Conservation (phyloP, 2,329 filamentous ascomycete species). For the Fusarium penzigii region DNA sequence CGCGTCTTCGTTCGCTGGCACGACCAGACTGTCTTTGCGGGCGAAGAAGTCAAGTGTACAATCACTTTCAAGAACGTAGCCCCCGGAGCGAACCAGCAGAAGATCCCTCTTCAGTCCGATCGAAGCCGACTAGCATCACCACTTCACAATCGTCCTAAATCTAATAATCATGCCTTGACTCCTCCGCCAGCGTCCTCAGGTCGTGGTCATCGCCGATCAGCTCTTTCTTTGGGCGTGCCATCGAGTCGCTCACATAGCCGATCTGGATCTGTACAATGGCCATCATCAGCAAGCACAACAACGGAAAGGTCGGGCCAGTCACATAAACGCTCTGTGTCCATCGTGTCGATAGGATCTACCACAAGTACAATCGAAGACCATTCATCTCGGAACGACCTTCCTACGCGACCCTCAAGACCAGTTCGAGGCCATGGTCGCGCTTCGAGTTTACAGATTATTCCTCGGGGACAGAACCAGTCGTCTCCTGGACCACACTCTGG, state of each 20-base stretch:
- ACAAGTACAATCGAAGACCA: slow-evolving; percentile 49
- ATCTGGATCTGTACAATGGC: slow-evolving; percentile 51
- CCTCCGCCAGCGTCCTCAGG: slow-evolving; percentile 43
- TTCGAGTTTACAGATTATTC: slow-evolving; percentile 73
- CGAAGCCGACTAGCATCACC: slow-evolving; percentile 45
- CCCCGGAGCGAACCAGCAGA: slow-evolving; percentile 40
- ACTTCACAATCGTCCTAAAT: slow-evolving; percentile 43
- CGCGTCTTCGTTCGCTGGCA: slow-evolving; percentile 95
- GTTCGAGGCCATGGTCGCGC: slow-evolving; percentile 72
- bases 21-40: slow-evolving; percentile 91
- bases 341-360: slow-evolving; percentile 71
- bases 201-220: slow-evolving; percentile 63
- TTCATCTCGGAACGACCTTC: slow-evolving; percentile 42
- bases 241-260: slow-evolving; percentile 46
- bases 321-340: slow-evolving; percentile 78
- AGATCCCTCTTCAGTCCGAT: slow-evolving; percentile 27
- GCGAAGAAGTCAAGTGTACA: slow-evolving; percentile 91
- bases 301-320: slow-evolving; percentile 49
- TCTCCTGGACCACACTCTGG: slow-evolving; percentile 40
- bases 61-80: slow-evolving; percentile 94
- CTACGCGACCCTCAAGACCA: slow-evolving; percentile 50
- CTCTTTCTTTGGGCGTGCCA: slow-evolving; percentile 63
- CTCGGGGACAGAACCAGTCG: slow-evolving; percentile 44
- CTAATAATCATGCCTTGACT: slow-evolving; percentile 43
- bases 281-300: slow-evolving; percentile 31